Percentiles rank a stretch among this genome's conserved stretches.
Evolutionary conservation across 768 basidiomycete species (phyloP).

Genomic region (Collybia nuda): DNA sequence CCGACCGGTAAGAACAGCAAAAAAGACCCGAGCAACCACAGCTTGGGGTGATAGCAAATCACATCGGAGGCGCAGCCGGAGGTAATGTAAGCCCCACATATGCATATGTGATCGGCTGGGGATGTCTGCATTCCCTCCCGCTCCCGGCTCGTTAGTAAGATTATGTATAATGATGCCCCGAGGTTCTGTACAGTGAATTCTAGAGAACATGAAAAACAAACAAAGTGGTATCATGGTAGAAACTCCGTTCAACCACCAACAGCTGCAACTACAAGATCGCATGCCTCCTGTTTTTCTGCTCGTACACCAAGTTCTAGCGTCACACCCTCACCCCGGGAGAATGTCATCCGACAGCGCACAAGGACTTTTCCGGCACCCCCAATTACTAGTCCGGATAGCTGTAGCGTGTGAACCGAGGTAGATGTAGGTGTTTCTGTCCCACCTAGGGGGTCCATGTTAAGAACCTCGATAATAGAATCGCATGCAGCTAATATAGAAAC

Average conservation of each 20-base stretch:
- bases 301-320: conserved; percentile 90
- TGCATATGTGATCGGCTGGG: no score
- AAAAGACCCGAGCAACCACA: conserved; percentile 7
- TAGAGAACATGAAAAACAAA: conserved; percentile 14
- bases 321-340: conserved; percentile 84
- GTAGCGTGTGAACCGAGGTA: conserved; percentile 89
- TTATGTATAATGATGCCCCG: not conserved
- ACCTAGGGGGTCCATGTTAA: conserved; percentile 96
- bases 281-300: conserved; percentile 87
- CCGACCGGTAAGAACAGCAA: conserved; percentile 14
- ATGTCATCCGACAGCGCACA: conserved; percentile 95
- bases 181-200: conserved; percentile 7
- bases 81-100: conserved; percentile 7
- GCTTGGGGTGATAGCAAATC: conserved; percentile 4
- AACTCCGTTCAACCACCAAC: conserved; percentile 59
- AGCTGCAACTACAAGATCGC: conserved; percentile 85
- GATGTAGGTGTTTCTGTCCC: conserved; percentile 84
- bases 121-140: no score
- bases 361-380: conserved; percentile 97
- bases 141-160: no score
- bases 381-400: conserved; percentile 85
- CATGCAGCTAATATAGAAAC: conserved; percentile 71
- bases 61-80: conserved; percentile 7
- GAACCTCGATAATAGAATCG: conserved; percentile 92
- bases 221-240: not conserved